Evolutionary conservation across 352 stramenopile genomes (phyloP), one percentile per base, ranked within the genome.

Genomic region (Phytophthora hybrid): DNA sequence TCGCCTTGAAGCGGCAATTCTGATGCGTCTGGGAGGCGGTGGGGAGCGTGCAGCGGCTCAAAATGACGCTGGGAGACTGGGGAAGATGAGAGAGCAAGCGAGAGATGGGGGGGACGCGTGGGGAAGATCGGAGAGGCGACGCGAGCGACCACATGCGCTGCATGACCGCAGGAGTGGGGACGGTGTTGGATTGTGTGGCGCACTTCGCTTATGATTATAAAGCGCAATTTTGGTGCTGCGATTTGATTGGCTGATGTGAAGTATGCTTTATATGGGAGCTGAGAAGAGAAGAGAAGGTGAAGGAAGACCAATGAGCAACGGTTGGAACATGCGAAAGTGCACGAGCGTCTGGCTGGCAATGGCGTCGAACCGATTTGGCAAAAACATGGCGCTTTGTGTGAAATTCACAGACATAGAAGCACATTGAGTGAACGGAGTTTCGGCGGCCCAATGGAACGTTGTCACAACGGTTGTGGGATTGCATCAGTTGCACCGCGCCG

Each of bases 1-100:
- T 57, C 18, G 60, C 70, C 13, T 53, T 72, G 5, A 63, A 60
- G 5, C 8, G 60, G 21, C 13, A 44, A 67, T 58, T n/a, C 7
- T 69, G 56, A n/a, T 53, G 69, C 41, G 47, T 77, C 3, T 72
- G 44, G 18, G 32, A 1, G 11, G 59, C 31, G 11, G 44, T 67
- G 41, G 29, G 32, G 8, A 41, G 53, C n/a, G 29, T n/a, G 32
- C 9, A 62, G 4, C 3, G n/a, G 52, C n/a, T 61, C 7, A 13
- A 5, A 14, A 39, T 60, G 18, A 26, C 66, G 44, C 10, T 5
- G 11, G 19, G 47, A n/a, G 29, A 65, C 6, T 7, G 37, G 37
- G 11, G 31, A 29, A 56, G 5, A 56, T 18, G 52, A 7, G 0
- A 4, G 3, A 7, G 10, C 7, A 23, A 29, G 13, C 1, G 44